Evolutionary conservation across 1,284 basidiomycete genomes (phyloP).

Genomic region (Trametes hirsuta): DNA sequence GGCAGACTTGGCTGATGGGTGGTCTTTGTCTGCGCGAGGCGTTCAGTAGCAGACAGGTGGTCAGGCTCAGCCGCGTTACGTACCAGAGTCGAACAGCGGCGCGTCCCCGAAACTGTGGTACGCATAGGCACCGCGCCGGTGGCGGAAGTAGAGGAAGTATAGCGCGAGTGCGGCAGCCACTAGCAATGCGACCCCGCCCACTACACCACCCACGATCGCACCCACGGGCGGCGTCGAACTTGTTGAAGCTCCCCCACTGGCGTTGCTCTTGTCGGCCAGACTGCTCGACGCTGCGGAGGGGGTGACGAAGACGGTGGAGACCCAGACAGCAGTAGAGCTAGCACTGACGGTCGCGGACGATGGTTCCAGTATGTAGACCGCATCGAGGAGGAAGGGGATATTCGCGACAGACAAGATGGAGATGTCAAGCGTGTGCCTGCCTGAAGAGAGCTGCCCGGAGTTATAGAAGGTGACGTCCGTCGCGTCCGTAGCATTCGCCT

Average conservation of each 20-base stretch:
- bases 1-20: not conserved
- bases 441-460: constrained; percentile 17
- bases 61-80: not conserved
- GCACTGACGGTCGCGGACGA: not conserved
- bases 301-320: constrained; percentile 25
- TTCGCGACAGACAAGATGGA: constrained; percentile 8
- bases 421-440: constrained; percentile 25
- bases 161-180: constrained; percentile 18
- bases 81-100: constrained; percentile 15
- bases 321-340: constrained; percentile 7
- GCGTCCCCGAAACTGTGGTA: constrained; percentile 12
- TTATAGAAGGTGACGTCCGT: constrained; percentile 21
- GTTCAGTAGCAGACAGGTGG: no score
- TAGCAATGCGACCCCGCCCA: constrained; percentile 24
- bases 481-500: constrained; percentile 14
- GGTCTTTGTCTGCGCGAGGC: constrained; percentile 15
- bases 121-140: constrained; percentile 7
- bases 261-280: not conserved
- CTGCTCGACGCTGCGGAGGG: constrained; percentile 8
- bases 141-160: constrained; percentile 22
- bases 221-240: constrained; percentile 15
- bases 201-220: constrained; percentile 23
- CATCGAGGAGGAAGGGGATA: constrained; percentile 17
- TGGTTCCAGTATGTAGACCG: constrained; percentile 7
- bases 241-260: not conserved